Conservation (phyloP, 495 filamentous ascomycete genomes). For the Trichoderma orchidacearum region DNA sequence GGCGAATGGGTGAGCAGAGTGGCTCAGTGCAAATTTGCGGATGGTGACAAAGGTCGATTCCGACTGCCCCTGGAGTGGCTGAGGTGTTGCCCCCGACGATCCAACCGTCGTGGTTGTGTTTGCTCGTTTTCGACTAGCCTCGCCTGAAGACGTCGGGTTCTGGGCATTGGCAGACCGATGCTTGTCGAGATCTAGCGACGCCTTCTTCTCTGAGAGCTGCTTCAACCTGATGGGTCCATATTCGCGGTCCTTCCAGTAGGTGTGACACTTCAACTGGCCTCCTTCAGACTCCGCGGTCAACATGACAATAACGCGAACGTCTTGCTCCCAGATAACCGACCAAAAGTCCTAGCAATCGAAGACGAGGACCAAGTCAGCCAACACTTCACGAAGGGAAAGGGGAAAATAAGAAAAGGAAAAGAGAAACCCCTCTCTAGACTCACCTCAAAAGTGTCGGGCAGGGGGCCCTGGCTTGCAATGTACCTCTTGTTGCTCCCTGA, state of each 20-base stretch:
- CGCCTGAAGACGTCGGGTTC: conserved; percentile 1
- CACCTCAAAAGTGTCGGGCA: conserved; percentile 86
- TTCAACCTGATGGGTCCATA: conserved; percentile 74
- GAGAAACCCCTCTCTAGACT: too few species aligned
- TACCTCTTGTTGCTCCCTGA: conserved; percentile 73
- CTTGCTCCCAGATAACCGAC: conserved; percentile 95
- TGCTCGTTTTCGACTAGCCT: conserved; percentile 24
- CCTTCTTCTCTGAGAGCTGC: conserved; percentile 62
- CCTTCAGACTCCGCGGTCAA: conserved; percentile 92
- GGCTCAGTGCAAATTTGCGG: conserved; percentile 73
- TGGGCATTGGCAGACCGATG: conserved; percentile 12
- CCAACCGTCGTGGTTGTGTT: conserved; percentile 23
- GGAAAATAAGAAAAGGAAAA: not conserved
- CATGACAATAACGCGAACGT: conserved; percentile 87
- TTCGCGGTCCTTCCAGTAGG: conserved; percentile 72
- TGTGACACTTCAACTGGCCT: conserved; percentile 87
- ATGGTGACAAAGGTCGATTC: conserved; percentile 69
- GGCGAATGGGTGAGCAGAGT: conserved; percentile 63
- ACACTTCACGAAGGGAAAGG: not conserved
- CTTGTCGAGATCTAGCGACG: conserved; percentile 56
- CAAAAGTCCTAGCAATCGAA: conserved; percentile 74
- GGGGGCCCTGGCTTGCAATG: conserved; percentile 88
- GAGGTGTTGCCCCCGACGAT: conserved; percentile 12
- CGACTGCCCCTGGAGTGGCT: conserved; percentile 6
- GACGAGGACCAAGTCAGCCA: conserved; percentile 23